These are phyloP conservation scores for Scutellaria baicalensis DNA, from an alignment of 257 asterid species.

Conservation along the genomic window DNA sequence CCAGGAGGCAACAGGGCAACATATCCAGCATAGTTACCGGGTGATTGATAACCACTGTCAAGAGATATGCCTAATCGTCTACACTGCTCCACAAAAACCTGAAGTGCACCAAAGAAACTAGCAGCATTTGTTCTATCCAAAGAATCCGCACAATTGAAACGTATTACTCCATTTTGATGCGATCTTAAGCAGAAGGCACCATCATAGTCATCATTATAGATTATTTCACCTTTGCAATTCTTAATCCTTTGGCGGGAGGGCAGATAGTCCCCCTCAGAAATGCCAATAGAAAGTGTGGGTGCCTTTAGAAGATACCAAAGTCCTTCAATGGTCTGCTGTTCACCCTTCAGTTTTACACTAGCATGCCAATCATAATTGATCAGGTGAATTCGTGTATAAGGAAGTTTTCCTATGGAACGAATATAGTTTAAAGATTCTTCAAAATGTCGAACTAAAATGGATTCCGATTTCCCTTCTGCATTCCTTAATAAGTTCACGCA, in stretches of 20 bases:
- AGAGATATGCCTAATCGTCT: conserved; percentile 95
- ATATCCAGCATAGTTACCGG: conserved; percentile 60
- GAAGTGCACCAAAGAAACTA: conserved; percentile 97
- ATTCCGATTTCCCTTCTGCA: conserved; percentile 94
- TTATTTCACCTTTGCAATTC: conserved; percentile 89
- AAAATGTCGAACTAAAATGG: conserved; percentile 84
- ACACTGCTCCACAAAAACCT: conserved; percentile 93
- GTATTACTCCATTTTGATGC: conserved; percentile 97
- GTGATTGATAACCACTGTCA: conserved; percentile 77
- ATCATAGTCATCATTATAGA: conserved; percentile 63
- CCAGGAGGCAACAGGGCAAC: conserved; percentile 98
- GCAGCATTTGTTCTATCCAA: conserved; percentile 99
- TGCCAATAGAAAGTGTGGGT: conserved; percentile 74
- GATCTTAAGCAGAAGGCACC: conserved; percentile 97
- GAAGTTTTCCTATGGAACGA: conserved; percentile 74
- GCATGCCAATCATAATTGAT: conserved; percentile 99
- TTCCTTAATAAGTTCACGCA: conserved; percentile 87
- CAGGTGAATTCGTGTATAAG: conserved; percentile 71
- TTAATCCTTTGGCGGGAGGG: conserved; percentile 74
- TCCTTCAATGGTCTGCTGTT: conserved; percentile 95
- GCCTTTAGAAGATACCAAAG: conserved; percentile 96
- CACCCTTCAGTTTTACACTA: conserved; percentile 87
- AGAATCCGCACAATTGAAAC: conserved; percentile 97
- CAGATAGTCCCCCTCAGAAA: conserved; percentile 91
- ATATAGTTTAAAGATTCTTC: conserved; percentile 81